Evolutionary conservation across 78 protist genomes (phyloP).

Genomic region (Chrysochromulina tobinii): DNA sequence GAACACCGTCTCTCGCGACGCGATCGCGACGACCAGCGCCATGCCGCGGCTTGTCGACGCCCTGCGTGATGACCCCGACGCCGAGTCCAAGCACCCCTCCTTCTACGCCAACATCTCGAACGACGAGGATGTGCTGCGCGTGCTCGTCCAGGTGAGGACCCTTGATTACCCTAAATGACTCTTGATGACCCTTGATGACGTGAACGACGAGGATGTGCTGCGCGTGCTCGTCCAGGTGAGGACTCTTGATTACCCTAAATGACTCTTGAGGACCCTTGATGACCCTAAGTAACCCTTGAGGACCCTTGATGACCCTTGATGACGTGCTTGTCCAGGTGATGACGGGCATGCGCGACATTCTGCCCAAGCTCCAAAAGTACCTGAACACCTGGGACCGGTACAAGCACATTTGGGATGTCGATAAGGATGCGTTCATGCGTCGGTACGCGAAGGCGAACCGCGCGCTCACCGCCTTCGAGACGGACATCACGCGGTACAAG

Average conservation of each 20-base stretch:
- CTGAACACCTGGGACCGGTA: conserved; percentile 51
- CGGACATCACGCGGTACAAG: conserved; percentile 60
- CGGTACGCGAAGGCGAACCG: conserved; percentile 57
- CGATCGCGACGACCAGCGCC: conserved; percentile 37
- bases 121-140: conserved; percentile 28
- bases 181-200: no score
- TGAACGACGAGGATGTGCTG: no score
- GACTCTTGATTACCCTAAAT: no score
- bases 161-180: background rate
- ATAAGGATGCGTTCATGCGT: conserved; percentile 67
- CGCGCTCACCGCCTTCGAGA: conserved; percentile 56
- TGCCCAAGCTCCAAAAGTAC: conserved; percentile 24
- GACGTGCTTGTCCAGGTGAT: background rate
- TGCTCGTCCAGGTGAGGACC: no score
- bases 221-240: no score
- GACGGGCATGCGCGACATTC: conserved; percentile 32
- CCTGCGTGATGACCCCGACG: background rate
- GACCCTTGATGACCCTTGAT: no score
- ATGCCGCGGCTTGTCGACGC: conserved; percentile 39
- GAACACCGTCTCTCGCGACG: conserved; percentile 38
- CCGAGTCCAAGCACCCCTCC: background rate
- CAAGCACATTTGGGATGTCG: conserved; percentile 60
- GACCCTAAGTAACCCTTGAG: no score
- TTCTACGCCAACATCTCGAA: conserved; percentile 28
- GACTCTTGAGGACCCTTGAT: no score